Evolutionary conservation across 176 grass and related monocot species (phyloP).

Genomic region (Rhipidocladum racemiflorum): DNA sequence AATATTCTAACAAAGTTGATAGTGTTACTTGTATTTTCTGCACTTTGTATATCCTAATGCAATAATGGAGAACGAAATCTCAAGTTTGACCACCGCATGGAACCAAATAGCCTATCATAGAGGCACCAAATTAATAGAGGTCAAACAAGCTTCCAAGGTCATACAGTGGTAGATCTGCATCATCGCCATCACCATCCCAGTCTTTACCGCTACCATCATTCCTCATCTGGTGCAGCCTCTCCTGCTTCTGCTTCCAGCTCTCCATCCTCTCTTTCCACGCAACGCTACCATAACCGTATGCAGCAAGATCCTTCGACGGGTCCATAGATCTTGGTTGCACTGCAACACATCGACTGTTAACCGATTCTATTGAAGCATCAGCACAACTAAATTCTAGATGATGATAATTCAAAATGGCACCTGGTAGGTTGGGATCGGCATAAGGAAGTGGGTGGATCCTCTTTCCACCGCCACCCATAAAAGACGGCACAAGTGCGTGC

Average conservation of each 20-base stretch:
- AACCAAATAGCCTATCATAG: too few relatives aligned
- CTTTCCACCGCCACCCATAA: constrained; percentile 69
- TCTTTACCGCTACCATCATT: constrained; percentile 51
- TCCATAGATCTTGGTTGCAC: constrained; percentile 85
- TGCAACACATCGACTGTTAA: constrained; percentile 19
- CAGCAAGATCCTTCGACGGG: constrained; percentile 74
- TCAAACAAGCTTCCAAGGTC: constrained; percentile 8
- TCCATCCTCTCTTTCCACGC: constrained; percentile 94
- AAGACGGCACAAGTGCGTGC: constrained; percentile 77
- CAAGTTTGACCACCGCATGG: too few relatives aligned
- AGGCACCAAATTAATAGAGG: background rate
- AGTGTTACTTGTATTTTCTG: background rate
- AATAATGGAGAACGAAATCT: too few relatives aligned
- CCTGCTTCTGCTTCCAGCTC: constrained; percentile 87
- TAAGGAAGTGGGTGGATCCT: constrained; percentile 81
- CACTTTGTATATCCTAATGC: too few relatives aligned
- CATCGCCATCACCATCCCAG: constrained; percentile 58
- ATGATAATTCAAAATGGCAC: constrained; percentile 18
- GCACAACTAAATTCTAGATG: background rate
- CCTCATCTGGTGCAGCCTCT: constrained; percentile 55
- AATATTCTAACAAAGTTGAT: too few relatives aligned
- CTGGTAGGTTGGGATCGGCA: constrained; percentile 60
- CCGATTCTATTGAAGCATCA: background rate
- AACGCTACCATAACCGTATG: constrained; percentile 79
- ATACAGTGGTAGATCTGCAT: constrained; percentile 80